Evolutionary conservation across 768 basidiomycete species (phyloP), one percentile per base, ranked within the genome.

Genomic region (Lactarius akahatsu): DNA sequence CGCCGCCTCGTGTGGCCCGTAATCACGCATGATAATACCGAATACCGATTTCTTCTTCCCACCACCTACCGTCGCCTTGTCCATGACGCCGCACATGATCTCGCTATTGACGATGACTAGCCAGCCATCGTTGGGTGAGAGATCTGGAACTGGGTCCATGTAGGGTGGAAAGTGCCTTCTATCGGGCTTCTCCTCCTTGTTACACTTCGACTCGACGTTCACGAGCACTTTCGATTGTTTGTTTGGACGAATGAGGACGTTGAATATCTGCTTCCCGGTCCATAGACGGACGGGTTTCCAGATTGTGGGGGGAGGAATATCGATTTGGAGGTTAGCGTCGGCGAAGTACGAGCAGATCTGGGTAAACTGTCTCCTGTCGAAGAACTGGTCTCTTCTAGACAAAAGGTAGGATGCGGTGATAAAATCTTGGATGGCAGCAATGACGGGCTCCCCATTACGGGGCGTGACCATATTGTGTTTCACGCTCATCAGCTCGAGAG

Each of bases 41-140:
- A 98, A 99, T 52, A 99, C 94, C 2, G 95, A 97, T 74, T 98
- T 98, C 82, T 99, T 98, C 85, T 99, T 99, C 61, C 97, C 97
- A 71, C 93, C 91, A 62, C 97, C 97, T 4, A 98, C 90, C 0
- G 94, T 98, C 18, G 92, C 92, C 78, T 99, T 99, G 80, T 99
- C 97, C 89, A 98, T 96, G 18, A 94, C 92, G 54, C 97, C 97
- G 72, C 96, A 98, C 94, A 98, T 99, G 72, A 99, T 94, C 77
- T 99, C 96, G 73, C 92, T 94, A 76, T 98, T 99, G 69, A 95
- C 87, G 62, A 99, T 87, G 55, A 99, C 97, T 32, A 99, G 84
- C 88, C 93, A 98, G 1, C 96, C 96, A 71, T 99, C 97, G 73
- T 99, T 98, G 0, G 96, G 96, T 11, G 92, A 91, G 76, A 99